A percentile compares a stretch with the other conserved stretches of the same genome.
These are phyloP conservation scores for Stemphylium beticola DNA, from an alignment of 2,329 filamentous ascomycete genomes.

Conservation along the genomic window DNA sequence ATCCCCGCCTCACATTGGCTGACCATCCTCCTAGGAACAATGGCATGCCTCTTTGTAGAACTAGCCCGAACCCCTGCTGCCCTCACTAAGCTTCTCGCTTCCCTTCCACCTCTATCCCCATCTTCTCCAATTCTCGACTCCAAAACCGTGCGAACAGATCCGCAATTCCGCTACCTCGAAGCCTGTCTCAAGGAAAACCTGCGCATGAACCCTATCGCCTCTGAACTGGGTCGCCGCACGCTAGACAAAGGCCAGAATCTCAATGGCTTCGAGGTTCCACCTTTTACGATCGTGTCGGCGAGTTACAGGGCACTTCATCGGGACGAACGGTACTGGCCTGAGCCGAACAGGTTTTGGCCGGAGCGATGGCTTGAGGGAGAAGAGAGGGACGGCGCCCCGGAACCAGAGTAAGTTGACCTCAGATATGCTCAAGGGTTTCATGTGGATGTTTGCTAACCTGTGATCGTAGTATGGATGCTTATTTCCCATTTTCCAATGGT, in stretches of 20 bases:
- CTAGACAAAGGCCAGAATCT: neutral
- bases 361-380: constrained; percentile 1
- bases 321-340: neutral
- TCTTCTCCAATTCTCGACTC: neutral
- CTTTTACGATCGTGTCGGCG: neutral
- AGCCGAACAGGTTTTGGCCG: constrained; percentile 3
- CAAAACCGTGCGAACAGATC: neutral
- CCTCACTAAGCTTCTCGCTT: constrained; percentile 1
- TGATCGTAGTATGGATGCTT: neutral
- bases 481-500: constrained; percentile 1
- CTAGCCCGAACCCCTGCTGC: neutral
- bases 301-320: constrained; percentile 1
- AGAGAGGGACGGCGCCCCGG: neutral
- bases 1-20: neutral
- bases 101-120: neutral
- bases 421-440: neutral
- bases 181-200: neutral
- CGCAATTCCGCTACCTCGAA: neutral
- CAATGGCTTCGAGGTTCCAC: neutral
- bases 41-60: constrained; percentile 3
- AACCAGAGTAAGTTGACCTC: neutral
- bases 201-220: neutral
- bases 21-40: neutral
- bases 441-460: neutral
- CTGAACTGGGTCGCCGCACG: constrained; percentile 1